Percentiles rank a stretch among this genome's conserved stretches.
Evolutionary conservation across 148 eudicot genomes (phyloP).

Genomic region (Spergularia marina): DNA sequence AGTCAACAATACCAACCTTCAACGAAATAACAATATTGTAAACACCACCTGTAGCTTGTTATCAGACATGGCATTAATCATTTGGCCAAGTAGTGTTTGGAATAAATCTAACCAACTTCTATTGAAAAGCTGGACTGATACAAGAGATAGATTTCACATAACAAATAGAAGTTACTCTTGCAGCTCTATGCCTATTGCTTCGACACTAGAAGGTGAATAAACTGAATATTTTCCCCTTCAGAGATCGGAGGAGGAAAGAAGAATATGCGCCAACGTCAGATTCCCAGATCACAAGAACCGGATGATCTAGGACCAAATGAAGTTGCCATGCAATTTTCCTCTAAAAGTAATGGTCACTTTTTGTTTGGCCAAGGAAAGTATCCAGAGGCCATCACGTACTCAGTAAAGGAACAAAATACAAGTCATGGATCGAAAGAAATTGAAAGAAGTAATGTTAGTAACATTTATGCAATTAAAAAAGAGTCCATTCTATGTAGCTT

Average conservation of each 20-base stretch:
- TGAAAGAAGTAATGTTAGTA: background rate
- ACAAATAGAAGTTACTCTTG: too few relatives aligned
- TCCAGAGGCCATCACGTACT: background rate
- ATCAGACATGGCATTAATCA: too few relatives aligned
- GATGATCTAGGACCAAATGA: background rate
- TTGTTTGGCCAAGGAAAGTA: background rate
- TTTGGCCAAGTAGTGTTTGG: too few relatives aligned
- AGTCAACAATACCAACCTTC: too few relatives aligned
- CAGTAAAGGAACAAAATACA: background rate
- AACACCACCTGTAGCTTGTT: too few relatives aligned
- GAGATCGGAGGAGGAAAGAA: background rate
- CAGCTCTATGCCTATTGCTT: too few relatives aligned
- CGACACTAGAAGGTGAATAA: too few relatives aligned
- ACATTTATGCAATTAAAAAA: background rate
- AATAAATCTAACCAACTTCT: too few relatives aligned
- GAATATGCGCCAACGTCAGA: background rate
- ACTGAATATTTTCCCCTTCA: background rate
- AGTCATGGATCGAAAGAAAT: too few relatives aligned
- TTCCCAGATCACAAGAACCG: background rate
- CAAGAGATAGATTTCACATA: too few relatives aligned
- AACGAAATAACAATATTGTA: too few relatives aligned
- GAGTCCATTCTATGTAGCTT: constrained; percentile 31
- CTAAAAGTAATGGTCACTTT: background rate
- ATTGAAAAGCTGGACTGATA: too few relatives aligned
- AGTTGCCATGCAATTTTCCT: background rate